Base-by-base conservation (phyloP, 1,284 basidiomycete genomes). In the Cryptococcus depauperatus region DNA sequence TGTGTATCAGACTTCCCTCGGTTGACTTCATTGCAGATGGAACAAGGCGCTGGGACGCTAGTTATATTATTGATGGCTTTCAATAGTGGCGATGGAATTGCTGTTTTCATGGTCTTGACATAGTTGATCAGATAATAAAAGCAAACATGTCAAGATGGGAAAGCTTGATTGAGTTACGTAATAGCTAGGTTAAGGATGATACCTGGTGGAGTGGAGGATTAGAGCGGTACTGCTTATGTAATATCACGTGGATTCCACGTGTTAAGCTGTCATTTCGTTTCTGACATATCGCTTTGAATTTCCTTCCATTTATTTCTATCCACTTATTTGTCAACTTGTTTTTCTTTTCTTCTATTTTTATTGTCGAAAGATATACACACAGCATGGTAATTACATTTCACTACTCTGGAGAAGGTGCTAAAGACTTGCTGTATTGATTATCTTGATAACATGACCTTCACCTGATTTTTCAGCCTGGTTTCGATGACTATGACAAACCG, bases 401-500 rank as follows among this genome's bases (percentile, higher is more conserved):
- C n/a, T 18, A n/a, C 16, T n/a, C 38, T 25, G 4, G 5, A 19
- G 10, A 41, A 41, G 9, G 29, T 13, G 13, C 29, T 16, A n/a
- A 14, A 9, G 16, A 22, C 16, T 37, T 16, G 23, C 35, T 3
- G 18, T 37, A 7, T 8, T 22, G 10, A 5, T 14, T 14, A 16
- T 18, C 35, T 37, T 23, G 14, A 16, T 23, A 18, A 6, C 16
- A 30, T 13, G 13, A 37, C 7, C 18, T 8, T 22, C n/a, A 14
- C 8, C 38, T 26, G n/a, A 25, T 28, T n/a, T 40, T 7, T 16
- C n/a, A 26, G 18, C 25, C 23, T 14, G 28, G 26, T 3, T 16
- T 40, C 14, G 21, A 69, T 53, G 58, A 56, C 50, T 63, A 59
- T 57, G 64, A 65, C 50, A 63, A 63, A 52, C 60, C 65, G 43